Evolutionary conservation across 805 yeast species (phyloP), one percentile per base, ranked within the genome.

Genomic region (Monosporozyma siamensis): DNA sequence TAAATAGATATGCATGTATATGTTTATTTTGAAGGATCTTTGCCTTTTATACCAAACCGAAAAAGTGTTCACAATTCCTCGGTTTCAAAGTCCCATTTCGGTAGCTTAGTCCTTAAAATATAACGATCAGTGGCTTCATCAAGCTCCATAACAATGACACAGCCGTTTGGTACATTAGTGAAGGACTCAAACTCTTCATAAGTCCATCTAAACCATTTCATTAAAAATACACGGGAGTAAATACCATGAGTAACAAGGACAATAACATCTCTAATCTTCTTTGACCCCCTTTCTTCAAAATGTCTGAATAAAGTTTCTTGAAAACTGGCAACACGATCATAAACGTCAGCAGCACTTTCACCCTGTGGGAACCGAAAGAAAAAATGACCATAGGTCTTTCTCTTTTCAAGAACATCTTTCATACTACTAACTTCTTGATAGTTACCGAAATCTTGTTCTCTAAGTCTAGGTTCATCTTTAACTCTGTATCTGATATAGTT

Each of bases 401-500:
- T 66, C 53, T 85, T 95, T 43, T 73, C 72, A 87, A 95, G 82
- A 26, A 87, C 81, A 50, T 71, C 68, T 50, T 80, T 81, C 95
- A 88, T 88, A 43, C 76, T 78, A 1, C 77, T 72, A 0, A 80
- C 73, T 43, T 82, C 77, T 65, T 88, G 97, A 62, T 87, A 88
- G 58, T 88, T 88, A 17, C 97, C 97, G 57, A 89, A 89, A 61
- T 89, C 97, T 62, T 89, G 97, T 58, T 89, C 97, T 48, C 97
- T 70, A 75, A 89, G 77, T 42, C 96, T 66, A 10, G 96, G 95
- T 57, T 89, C 97, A 59, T 89, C 97, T 50, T 77, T 72, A 2
- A 82, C 75, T 30, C 72, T 68, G 51, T 77, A 80, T 4, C 68
- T 66, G 8, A 79, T 51, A 38, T 54, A 60, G 64, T 44, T 38